These are phyloP conservation scores for Zizania palustris DNA, from an alignment of 202 grass and related monocot species.

Conservation along the genomic window DNA sequence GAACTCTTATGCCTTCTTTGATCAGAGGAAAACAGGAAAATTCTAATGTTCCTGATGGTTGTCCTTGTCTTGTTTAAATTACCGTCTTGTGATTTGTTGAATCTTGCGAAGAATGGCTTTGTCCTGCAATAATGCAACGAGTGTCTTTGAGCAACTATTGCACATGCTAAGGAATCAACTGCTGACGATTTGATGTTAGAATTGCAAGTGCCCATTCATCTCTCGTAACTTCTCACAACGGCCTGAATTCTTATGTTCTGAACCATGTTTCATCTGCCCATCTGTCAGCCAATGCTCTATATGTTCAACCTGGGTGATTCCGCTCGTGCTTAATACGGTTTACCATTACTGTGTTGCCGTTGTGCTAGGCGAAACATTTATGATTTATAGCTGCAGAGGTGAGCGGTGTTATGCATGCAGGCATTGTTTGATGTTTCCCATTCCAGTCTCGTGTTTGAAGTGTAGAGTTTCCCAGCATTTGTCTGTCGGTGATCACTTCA, in stretches of 20 bases:
- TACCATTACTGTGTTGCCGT: not conserved
- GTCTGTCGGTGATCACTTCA: too few species aligned
- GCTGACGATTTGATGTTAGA: not conserved
- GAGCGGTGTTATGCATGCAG: not conserved
- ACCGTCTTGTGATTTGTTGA: conserved; percentile 14
- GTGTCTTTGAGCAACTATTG: conserved; percentile 16
- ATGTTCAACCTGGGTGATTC: not conserved
- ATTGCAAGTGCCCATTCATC: not conserved
- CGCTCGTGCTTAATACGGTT: not conserved
- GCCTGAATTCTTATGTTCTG: not conserved
- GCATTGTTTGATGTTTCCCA: not conserved
- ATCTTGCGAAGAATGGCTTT: not conserved
- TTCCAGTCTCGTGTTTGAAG: not conserved
- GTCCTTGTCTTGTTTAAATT: conserved; percentile 27
- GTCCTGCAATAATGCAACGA: conserved; percentile 38
- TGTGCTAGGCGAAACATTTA: not conserved
- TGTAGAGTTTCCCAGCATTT: not conserved
- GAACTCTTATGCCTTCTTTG: not conserved
- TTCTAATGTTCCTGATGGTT: conserved; percentile 23
- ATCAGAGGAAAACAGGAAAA: conserved; percentile 6
- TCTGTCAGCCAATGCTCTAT: not conserved
- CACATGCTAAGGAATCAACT: not conserved
- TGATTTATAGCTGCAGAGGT: not conserved
- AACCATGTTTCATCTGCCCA: not conserved
- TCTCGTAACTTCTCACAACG: not conserved